These are phyloP conservation scores for Lipomyces orientalis DNA, from an alignment of 805 yeast genomes.

Conservation along the genomic window DNA sequence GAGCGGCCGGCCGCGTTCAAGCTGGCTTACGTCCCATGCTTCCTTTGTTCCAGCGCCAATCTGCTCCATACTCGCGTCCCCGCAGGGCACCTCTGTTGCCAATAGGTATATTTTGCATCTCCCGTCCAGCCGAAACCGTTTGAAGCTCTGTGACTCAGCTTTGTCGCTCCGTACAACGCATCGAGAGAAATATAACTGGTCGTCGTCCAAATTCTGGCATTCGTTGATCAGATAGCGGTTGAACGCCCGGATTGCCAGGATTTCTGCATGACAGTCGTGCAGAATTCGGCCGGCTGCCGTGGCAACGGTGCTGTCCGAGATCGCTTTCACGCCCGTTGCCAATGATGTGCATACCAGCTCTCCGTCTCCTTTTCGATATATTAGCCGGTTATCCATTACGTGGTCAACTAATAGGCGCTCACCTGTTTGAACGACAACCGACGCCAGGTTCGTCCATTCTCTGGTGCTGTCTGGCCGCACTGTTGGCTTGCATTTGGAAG, in stretches of 20 bases:
- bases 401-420: background rate
- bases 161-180: constrained; percentile 3
- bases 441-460: constrained; percentile 88
- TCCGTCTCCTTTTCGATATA: background rate
- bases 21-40: constrained; percentile 25
- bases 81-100: constrained; percentile 85
- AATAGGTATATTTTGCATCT: constrained; percentile 61
- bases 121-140: constrained; percentile 46
- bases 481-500: constrained; percentile 61
- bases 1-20: constrained; percentile 25
- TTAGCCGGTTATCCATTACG: background rate
- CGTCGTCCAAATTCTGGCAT: constrained; percentile 39
- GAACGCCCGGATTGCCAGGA: constrained; percentile 71
- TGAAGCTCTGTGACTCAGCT: constrained; percentile 29
- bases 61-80: constrained; percentile 78
- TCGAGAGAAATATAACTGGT: constrained; percentile 11
- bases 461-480: constrained; percentile 63
- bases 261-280: constrained; percentile 93
- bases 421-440: constrained; percentile 54
- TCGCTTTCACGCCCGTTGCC: constrained; percentile 79
- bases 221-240: constrained; percentile 65
- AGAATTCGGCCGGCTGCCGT: constrained; percentile 63
- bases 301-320: constrained; percentile 59
- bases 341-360: constrained; percentile 23
- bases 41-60: constrained; percentile 38